Conservation (phyloP, 177 flowering plant species). For the Vitis hybrid region DNA sequence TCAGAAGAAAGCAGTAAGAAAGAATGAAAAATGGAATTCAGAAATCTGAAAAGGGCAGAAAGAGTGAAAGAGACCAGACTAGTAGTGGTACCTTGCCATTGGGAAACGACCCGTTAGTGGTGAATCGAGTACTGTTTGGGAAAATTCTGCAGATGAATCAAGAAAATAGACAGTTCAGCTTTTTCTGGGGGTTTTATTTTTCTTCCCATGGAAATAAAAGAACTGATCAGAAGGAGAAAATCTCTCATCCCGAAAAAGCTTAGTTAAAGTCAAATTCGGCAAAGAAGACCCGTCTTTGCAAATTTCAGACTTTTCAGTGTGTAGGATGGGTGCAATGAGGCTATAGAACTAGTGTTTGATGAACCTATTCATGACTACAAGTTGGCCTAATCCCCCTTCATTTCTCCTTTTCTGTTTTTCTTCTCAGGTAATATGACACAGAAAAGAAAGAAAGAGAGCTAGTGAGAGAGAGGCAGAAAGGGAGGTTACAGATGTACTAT, state of each 20-base stretch:
- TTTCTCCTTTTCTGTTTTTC: constrained; percentile 6
- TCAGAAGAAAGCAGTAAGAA: neutral
- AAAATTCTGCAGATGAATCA: constrained; percentile 38
- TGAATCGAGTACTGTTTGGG: constrained; percentile 15
- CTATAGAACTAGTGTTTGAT: constrained; percentile 9
- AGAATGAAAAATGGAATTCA: constrained; percentile 2
- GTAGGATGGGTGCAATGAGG: constrained; percentile 6
- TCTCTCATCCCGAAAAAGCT: constrained; percentile 35
- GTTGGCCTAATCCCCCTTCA: constrained; percentile 14
- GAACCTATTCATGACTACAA: constrained; percentile 37
- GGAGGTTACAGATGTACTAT: constrained; percentile 1
- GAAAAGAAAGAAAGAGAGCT: constrained; percentile 8
- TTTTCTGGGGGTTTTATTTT: constrained; percentile 29
- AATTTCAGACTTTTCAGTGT: constrained; percentile 29
- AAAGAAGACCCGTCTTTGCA: constrained; percentile 11
- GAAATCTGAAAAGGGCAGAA: constrained; percentile 21
- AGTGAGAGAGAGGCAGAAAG: neutral
- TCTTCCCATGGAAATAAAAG: constrained; percentile 10
- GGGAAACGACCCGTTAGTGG: constrained; percentile 44
- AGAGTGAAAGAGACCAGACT: constrained; percentile 62
- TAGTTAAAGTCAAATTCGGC: constrained; percentile 32
- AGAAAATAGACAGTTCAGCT: constrained; percentile 56
- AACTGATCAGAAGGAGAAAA: constrained; percentile 40
- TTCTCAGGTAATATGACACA: constrained; percentile 4
- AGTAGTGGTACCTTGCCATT: constrained; percentile 40